Evolutionary conservation across 371 early-diverging fungal genomes (phyloP).

Genomic region (Haplosporangium sp.): DNA sequence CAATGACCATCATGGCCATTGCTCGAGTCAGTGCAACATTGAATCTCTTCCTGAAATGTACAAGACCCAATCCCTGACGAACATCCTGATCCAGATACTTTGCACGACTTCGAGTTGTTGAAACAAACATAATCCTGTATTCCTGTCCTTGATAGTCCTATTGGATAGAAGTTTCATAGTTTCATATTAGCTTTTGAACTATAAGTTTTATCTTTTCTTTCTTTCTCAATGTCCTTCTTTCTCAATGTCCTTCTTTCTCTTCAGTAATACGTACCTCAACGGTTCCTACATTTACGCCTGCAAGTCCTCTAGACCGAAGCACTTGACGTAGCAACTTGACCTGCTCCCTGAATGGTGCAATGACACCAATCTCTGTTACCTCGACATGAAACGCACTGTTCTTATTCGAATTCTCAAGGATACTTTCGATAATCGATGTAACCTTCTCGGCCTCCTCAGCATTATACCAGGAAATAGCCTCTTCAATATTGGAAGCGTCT

Average conservation of each 20-base stretch:
- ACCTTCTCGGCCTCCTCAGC: constrained; percentile 54
- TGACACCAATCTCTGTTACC: constrained; percentile 58
- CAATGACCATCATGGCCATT: constrained; percentile 55
- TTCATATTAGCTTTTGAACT: no score
- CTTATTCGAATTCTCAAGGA: constrained; percentile 12
- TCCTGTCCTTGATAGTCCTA: constrained; percentile 66
- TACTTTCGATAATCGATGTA: constrained; percentile 25
- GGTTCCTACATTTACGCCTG: constrained; percentile 55
- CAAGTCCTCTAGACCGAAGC: constrained; percentile 45
- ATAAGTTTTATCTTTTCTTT: no score
- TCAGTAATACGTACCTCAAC: constrained; percentile 34
- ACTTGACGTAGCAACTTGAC: constrained; percentile 56
- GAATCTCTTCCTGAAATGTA: constrained; percentile 59
- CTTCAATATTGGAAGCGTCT: constrained; percentile 49
- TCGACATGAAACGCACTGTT: constrained; percentile 28
- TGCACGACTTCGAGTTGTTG: constrained; percentile 58
- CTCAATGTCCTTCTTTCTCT: not conserved
- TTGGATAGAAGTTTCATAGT: not conserved
- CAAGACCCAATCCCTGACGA: constrained; percentile 56
- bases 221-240: no score
- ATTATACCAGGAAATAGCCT: constrained; percentile 61
- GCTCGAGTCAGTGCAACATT: constrained; percentile 69
- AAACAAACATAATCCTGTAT: constrained; percentile 58
- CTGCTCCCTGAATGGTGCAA: constrained; percentile 62
- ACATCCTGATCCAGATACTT: constrained; percentile 58